A percentile compares a stretch with the other conserved stretches of the same genome.
phyloP scores from a whole-genome alignment of 441 rosid genomes.

The Raphanus hybrid region DNA sequence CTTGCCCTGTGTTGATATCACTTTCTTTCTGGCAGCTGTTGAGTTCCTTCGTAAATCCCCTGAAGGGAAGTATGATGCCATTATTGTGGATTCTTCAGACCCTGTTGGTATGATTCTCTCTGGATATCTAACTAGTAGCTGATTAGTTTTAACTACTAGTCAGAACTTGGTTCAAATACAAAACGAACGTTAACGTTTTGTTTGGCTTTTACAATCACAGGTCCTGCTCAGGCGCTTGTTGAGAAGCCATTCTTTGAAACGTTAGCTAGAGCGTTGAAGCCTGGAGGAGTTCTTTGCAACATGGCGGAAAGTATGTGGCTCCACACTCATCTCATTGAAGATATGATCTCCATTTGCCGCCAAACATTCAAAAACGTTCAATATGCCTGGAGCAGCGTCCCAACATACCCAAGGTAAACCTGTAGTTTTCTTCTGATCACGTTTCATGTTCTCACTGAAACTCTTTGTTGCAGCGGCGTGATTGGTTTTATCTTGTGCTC shows the following conservation, averaged over 20 bases:
- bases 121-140: not conserved
- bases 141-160: not conserved
- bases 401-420: slow-evolving; percentile 91
- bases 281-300: slow-evolving; percentile 97
- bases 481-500: slow-evolving; percentile 91
- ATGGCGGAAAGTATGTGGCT: slow-evolving; percentile 99
- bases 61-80: slow-evolving; percentile 85
- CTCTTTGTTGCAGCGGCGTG: slow-evolving; percentile 62
- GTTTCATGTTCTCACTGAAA: not conserved
- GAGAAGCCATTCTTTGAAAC: slow-evolving; percentile 95
- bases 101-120: slow-evolving; percentile 77
- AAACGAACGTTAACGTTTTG: no score
- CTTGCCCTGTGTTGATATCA: slow-evolving; percentile 19
- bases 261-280: slow-evolving; percentile 79
- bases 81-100: slow-evolving; percentile 95
- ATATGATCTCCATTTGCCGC: slow-evolving; percentile 74
- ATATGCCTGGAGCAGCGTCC: slow-evolving; percentile 97
- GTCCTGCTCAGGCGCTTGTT: slow-evolving; percentile 95
- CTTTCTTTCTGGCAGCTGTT: slow-evolving; percentile 65
- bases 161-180: no score
- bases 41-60: slow-evolving; percentile 75
- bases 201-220: slow-evolving; percentile 34
- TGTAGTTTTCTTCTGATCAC: slow-evolving; percentile 12
- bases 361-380: slow-evolving; percentile 87
- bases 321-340: slow-evolving; percentile 93